A percentile compares a stretch with the other conserved stretches of the same genome.
Conservation (phyloP, 202 grass and related monocot species). For the Schoenoplectus tabernaemontani region DNA sequence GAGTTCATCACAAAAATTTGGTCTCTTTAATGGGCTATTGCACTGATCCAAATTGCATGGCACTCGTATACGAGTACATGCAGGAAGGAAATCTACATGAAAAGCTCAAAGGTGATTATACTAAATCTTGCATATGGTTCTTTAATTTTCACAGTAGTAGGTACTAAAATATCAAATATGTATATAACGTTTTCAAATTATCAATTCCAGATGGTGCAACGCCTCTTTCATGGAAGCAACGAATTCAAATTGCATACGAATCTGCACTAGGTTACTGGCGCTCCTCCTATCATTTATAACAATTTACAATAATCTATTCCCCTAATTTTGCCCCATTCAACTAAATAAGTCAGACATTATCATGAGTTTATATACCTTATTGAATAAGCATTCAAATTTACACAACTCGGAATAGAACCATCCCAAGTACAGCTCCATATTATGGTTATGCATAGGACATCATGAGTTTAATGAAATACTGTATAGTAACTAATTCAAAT, state of each 20-base stretch:
- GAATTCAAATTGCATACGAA: conserved; percentile 27
- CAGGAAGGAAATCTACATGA: conserved; percentile 32
- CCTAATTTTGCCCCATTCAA: background rate
- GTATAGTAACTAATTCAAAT: conserved; percentile 1
- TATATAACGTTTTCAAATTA: background rate
- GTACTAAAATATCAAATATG: background rate
- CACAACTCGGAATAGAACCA: background rate
- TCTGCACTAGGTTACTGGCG: conserved; percentile 25
- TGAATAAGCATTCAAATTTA: background rate
- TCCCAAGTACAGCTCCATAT: background rate
- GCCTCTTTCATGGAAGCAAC: conserved; percentile 23
- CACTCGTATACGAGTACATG: conserved; percentile 47
- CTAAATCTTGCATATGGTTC: background rate
- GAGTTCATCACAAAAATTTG: conserved; percentile 25
- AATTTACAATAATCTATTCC: background rate
- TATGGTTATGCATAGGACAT: background rate
- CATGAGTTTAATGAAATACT: background rate
- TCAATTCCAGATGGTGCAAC: background rate
- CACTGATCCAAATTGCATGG: conserved; percentile 24
- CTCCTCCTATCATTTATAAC: background rate
- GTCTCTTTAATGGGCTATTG: conserved; percentile 30
- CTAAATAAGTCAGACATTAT: background rate
- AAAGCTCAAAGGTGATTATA: conserved; percentile 22
- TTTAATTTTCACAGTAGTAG: background rate
- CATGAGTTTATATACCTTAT: background rate